A percentile compares a stretch with the other conserved stretches of the same genome.
Evolutionary conservation across 495 filamentous ascomycete genomes (phyloP).

Genomic region (Penicillium paradoxum): DNA sequence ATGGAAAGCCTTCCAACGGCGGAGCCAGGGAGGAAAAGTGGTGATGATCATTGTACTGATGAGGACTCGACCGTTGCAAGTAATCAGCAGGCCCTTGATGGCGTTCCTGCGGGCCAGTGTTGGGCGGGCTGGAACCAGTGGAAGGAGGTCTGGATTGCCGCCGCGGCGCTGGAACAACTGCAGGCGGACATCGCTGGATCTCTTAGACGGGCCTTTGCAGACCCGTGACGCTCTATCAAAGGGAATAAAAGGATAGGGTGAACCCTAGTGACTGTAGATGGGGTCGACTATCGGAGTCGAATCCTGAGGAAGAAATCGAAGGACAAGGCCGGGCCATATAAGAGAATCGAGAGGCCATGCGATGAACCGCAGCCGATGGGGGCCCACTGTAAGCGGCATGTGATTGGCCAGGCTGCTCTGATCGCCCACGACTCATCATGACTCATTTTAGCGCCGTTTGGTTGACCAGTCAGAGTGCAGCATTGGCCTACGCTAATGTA

Average conservation of each 20-base stretch:
- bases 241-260: background rate
- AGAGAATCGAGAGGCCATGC: background rate
- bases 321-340: slow-evolving; percentile 8
- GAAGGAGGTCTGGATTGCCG: slow-evolving; percentile 11
- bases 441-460: slow-evolving; percentile 27
- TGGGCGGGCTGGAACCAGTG: slow-evolving; percentile 20
- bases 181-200: slow-evolving; percentile 25
- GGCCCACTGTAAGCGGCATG: background rate
- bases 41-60: slow-evolving; percentile 3
- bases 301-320: slow-evolving; percentile 25
- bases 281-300: slow-evolving; percentile 15
- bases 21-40: slow-evolving; percentile 14
- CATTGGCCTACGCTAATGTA: background rate
- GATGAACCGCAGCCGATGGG: slow-evolving; percentile 4
- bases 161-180: slow-evolving; percentile 19
- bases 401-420: slow-evolving; percentile 14
- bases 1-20: slow-evolving; percentile 13
- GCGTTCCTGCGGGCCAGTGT: slow-evolving; percentile 12
- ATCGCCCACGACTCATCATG: slow-evolving; percentile 22
- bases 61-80: slow-evolving; percentile 13
- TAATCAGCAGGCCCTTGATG: slow-evolving; percentile 16
- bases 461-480: slow-evolving; percentile 8
- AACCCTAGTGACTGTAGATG: background rate
- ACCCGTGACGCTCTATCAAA: slow-evolving; percentile 18
- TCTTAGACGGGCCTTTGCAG: slow-evolving; percentile 28